Evolutionary conservation across 2,329 filamentous ascomycete genomes (phyloP).

Genomic region (Fusarium sp.): DNA sequence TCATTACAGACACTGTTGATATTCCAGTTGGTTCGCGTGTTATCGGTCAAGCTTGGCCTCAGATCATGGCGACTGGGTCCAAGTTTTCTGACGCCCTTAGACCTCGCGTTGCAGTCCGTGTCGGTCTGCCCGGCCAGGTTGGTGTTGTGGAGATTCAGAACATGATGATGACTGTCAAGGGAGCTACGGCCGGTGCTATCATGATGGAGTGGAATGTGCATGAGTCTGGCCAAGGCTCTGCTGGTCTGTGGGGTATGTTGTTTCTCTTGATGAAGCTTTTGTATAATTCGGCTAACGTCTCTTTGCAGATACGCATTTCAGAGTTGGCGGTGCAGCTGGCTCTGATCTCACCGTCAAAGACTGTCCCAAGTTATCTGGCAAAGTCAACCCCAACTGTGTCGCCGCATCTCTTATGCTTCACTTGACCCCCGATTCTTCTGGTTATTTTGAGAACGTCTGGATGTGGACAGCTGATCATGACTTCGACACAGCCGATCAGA

Average conservation of each 20-base stretch:
- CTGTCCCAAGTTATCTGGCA: conserved; percentile 38
- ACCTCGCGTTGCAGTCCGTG: conserved; percentile 67
- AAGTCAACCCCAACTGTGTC: conserved; percentile 61
- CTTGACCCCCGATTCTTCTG: conserved; percentile 58
- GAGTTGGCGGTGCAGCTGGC: conserved; percentile 53
- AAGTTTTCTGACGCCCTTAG: conserved; percentile 61
- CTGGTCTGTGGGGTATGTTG: conserved; percentile 61
- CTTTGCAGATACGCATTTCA: conserved; percentile 61
- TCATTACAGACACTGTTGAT: conserved; percentile 57
- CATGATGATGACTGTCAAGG: conserved; percentile 69
- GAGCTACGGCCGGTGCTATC: conserved; percentile 68
- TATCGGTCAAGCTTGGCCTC: conserved; percentile 59
- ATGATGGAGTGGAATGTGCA: conserved; percentile 74
- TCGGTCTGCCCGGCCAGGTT: conserved; percentile 65
- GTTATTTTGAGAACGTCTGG: conserved; percentile 66
- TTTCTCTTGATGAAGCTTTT: no score
- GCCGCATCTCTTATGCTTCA: conserved; percentile 67
- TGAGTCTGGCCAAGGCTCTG: conserved; percentile 50
- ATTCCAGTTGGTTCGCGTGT: conserved; percentile 59
- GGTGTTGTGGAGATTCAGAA: conserved; percentile 72
- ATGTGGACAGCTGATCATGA: conserved; percentile 78
- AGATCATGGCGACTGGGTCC: conserved; percentile 61
- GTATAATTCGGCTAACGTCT: no score
- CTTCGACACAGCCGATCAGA: conserved; percentile 38
- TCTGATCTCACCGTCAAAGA: conserved; percentile 27